Percentiles rank a stretch among this genome's conserved stretches.
These are phyloP conservation scores for Arabidopsis thaliana DNA, from an alignment of 345 rosid genomes.

Conservation along the genomic window DNA sequence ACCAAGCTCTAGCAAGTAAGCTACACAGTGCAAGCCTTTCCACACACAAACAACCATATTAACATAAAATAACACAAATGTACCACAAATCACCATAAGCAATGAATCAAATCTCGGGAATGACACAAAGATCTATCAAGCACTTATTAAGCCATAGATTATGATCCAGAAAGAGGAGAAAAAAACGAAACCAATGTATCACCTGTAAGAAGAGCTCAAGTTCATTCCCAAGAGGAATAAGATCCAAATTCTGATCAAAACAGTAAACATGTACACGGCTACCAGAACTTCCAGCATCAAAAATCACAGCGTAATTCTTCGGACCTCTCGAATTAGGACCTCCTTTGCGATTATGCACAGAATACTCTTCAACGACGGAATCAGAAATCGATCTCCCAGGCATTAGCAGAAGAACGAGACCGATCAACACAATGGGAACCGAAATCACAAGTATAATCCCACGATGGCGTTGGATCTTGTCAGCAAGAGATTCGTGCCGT, in stretches of 20 bases:
- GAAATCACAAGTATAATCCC: conserved; percentile 65
- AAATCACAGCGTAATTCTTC: conserved; percentile 74
- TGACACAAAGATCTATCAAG: conserved; percentile 32
- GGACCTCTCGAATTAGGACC: conserved; percentile 49
- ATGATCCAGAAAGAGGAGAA: background rate
- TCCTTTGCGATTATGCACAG: conserved; percentile 53
- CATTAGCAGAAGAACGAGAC: conserved; percentile 62
- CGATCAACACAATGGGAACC: conserved; percentile 67
- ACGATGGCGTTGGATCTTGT: conserved; percentile 80
- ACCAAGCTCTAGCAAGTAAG: background rate
- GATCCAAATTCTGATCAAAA: conserved; percentile 90
- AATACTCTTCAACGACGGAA: conserved; percentile 52
- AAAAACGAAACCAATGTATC: background rate
- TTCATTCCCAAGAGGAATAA: conserved; percentile 79
- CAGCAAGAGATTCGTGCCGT: conserved; percentile 62
- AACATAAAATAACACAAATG: conserved; percentile 26
- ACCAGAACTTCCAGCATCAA: conserved; percentile 97
- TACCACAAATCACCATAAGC: background rate
- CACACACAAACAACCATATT: background rate
- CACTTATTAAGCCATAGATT: background rate
- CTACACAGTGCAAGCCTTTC: background rate
- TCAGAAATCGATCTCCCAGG: conserved; percentile 59
- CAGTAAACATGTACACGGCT: conserved; percentile 96
- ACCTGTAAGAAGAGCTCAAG: conserved; percentile 90
- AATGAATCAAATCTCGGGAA: conserved; percentile 1